Conservation (phyloP, 2,329 filamentous ascomycete genomes). For the Drechslera avenae region DNA sequence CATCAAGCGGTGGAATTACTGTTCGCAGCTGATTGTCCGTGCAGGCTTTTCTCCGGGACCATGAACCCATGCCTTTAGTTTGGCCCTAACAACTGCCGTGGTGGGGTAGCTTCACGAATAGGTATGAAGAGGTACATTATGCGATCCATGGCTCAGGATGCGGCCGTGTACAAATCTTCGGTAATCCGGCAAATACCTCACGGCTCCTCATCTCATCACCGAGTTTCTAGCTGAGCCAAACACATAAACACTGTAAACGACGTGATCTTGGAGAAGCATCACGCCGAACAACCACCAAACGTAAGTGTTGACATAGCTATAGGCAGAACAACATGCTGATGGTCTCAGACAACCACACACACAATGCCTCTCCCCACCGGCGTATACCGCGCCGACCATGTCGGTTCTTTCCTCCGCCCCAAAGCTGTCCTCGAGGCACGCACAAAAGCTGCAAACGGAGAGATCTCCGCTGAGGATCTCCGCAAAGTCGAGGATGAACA, state of each 20-base stretch:
- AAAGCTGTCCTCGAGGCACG: conserved; percentile 57
- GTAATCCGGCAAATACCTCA: not conserved
- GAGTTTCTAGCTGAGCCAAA: not conserved
- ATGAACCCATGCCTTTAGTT: conserved; percentile 14
- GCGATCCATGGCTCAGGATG: conserved; percentile 8
- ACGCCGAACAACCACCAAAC: not conserved
- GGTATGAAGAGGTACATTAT: conserved; percentile 8
- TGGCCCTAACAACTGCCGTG: conserved; percentile 43
- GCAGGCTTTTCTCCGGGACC: conserved; percentile 15
- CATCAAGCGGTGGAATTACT: not conserved
- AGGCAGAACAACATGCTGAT: not conserved
- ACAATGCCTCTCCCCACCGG: conserved; percentile 48
- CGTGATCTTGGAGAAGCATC: not conserved
- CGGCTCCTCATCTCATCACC: not conserved
- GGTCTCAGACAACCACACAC: conserved; percentile 6
- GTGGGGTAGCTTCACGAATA: conserved; percentile 36
- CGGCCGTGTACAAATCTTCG: conserved; percentile 15
- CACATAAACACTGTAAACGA: not conserved
- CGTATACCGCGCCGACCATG: conserved; percentile 58
- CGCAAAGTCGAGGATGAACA: conserved; percentile 59
- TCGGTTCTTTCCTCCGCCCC: conserved; percentile 61
- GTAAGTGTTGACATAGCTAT: not conserved
- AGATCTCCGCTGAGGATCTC: conserved; percentile 52
- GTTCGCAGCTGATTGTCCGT: conserved; percentile 6
- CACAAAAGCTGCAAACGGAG: conserved; percentile 53